phyloP scores from a whole-genome alignment of 352 stramenopile species.

The Globisporangium abappressorium region DNA sequence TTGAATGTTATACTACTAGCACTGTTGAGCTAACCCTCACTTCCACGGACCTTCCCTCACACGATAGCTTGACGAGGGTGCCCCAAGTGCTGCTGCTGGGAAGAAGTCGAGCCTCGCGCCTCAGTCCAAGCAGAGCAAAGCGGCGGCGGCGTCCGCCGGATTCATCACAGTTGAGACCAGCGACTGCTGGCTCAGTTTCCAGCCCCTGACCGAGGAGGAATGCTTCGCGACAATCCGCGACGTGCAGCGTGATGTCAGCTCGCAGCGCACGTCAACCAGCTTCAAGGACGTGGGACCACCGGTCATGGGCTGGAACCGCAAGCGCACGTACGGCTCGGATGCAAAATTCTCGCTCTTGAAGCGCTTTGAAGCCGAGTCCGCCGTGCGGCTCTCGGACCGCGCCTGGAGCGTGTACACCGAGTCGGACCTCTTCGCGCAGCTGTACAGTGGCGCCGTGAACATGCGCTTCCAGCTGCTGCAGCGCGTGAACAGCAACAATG shows the following conservation, averaged over 20 bases:
- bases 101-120: background rate
- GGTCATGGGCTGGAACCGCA: constrained; percentile 37
- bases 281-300: constrained; percentile 20
- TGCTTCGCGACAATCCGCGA: constrained; percentile 21
- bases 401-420: constrained; percentile 32
- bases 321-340: constrained; percentile 23
- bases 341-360: constrained; percentile 34
- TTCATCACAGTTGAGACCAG: constrained; percentile 14
- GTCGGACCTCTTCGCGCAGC: constrained; percentile 24
- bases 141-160: background rate
- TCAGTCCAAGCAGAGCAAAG: background rate
- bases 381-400: constrained; percentile 15
- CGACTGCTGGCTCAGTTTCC: constrained; percentile 23
- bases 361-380: constrained; percentile 19
- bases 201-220: constrained; percentile 23
- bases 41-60: background rate
- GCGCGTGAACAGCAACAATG: constrained; percentile 29
- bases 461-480: constrained; percentile 35
- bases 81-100: background rate
- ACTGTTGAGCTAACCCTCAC: background rate
- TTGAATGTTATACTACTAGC: background rate
- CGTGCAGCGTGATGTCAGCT: constrained; percentile 18
- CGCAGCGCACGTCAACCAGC: constrained; percentile 10
- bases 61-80: background rate
- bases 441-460: constrained; percentile 34